Base-by-base conservation (phyloP, 352 stramenopile species). In the Globisporangium uncinulatum region DNA sequence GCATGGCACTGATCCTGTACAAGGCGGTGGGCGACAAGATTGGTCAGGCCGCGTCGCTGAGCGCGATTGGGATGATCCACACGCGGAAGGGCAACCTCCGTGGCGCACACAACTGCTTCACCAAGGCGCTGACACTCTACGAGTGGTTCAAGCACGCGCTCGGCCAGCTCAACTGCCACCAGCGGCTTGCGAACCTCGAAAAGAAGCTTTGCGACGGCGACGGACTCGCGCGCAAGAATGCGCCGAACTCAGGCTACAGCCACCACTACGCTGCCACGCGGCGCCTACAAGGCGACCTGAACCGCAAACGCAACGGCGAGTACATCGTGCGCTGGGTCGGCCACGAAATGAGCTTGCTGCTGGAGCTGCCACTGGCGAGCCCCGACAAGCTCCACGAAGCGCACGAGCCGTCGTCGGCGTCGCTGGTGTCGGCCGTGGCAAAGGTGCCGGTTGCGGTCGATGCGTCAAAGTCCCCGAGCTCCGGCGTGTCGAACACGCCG, bases 111-210 rank as follows among this genome's bases (percentile, higher is more conserved):
- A 86, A 89, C 39, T 88, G 79, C 51, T 92, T 92, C 53, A 88
- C 77, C 9, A 90, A 90, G 57, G 82, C 79, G 0, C 61, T 92
- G 49, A 89, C 82, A 21, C 52, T 92, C 2, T 92, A 90, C 53
- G 82, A 92, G 60, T 92, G 82, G 82, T 89, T 86, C 59, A 87
- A 92, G 21, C 82, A 92, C 59, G 70, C 79, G 8, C 60, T 92
- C 9, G 82, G 82, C 1, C 82, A 92, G 44, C 51, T 92, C 19
- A 92, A 92, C 43, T 90, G 82, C 55, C 82, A 92, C 52, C 82
- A 92, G 54, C 77, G 82, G 4, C 73, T 92, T 34, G 82, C 79
- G 13, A 89, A 92, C 50, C 56, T 92, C n/a, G 82, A 92, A 57
- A 92, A 92, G 59, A 92, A 92, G 51, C 60, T 92, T 31, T 77